Evolutionary conservation across 2,329 filamentous ascomycete species (phyloP).

Genomic region (Xylariaceae sp.): DNA sequence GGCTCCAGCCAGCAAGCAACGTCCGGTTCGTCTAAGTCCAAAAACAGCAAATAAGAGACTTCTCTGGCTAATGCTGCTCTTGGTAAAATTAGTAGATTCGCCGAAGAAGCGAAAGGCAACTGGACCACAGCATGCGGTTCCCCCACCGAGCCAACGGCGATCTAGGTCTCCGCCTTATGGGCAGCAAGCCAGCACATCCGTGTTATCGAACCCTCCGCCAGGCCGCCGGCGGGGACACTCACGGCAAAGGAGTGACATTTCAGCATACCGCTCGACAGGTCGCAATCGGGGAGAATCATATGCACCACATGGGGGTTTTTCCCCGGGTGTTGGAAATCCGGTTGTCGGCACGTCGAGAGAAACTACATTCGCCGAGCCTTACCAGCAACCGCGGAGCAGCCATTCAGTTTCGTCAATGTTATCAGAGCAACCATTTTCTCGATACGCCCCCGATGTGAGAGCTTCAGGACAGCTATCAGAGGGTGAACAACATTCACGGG

Average conservation of each 20-base stretch:
- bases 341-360: conserved; percentile 44
- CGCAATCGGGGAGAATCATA: conserved; percentile 47
- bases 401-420: conserved; percentile 55
- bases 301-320: conserved; percentile 45
- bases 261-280: conserved; percentile 53
- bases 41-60: conserved; percentile 52
- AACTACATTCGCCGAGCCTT: conserved; percentile 41
- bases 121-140: conserved; percentile 57
- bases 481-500: conserved; percentile 43
- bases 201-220: conserved; percentile 59
- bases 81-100: conserved; percentile 72
- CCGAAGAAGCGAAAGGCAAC: conserved; percentile 85
- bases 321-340: conserved; percentile 42
- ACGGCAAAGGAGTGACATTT: conserved; percentile 70
- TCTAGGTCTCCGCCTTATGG: conserved; percentile 63
- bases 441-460: conserved; percentile 40
- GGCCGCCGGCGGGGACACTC: conserved; percentile 66
- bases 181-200: conserved; percentile 53
- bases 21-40: conserved; percentile 71
- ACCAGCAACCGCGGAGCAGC: conserved; percentile 44
- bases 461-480: conserved; percentile 36
- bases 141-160: conserved; percentile 54
- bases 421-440: conserved; percentile 48
- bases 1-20: conserved; percentile 72
- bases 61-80: conserved; percentile 49